Percentiles rank a stretch among this genome's conserved stretches.
Conservation (phyloP, 2,329 filamentous ascomycete genomes). For the Dryadomyces quercus-mongolicae region DNA sequence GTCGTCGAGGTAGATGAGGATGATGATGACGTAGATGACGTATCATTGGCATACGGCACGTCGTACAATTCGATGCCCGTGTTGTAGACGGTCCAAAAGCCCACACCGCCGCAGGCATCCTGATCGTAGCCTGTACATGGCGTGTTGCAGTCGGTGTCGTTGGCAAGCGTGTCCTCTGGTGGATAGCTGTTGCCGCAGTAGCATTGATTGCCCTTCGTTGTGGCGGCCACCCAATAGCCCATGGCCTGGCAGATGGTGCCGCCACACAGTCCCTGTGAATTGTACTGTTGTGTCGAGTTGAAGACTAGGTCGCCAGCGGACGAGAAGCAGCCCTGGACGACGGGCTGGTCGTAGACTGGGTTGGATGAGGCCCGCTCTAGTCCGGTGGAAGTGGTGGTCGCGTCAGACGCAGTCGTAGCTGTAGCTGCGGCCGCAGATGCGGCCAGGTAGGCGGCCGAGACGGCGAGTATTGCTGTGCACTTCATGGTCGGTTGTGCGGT, state of each 20-base stretch:
- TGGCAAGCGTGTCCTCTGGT: constrained; percentile 36
- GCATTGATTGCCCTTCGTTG: constrained; percentile 51
- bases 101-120: constrained; percentile 52
- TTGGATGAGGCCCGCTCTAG: constrained; percentile 25
- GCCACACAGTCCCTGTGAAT: constrained; percentile 31
- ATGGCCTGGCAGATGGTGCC: constrained; percentile 24
- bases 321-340: constrained; percentile 39
- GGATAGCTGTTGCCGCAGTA: constrained; percentile 64
- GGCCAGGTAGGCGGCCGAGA: constrained; percentile 9
- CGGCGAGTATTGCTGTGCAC: constrained; percentile 7
- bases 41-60: constrained; percentile 17
- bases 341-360: constrained; percentile 24
- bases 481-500: constrained; percentile 8
- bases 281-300: constrained; percentile 17
- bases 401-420: constrained; percentile 1
- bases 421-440: constrained; percentile 7
- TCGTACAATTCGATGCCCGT: constrained; percentile 31
- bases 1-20: constrained; percentile 2
- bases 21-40: constrained; percentile 13
- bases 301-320: constrained; percentile 26
- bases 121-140: constrained; percentile 50
- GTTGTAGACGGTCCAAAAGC: constrained; percentile 38
- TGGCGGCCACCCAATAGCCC: constrained; percentile 46
- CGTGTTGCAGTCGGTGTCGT: constrained; percentile 49
- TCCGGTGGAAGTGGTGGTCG: constrained; percentile 9